Conservation (phyloP, 768 basidiomycete genomes). For the Boletus fagicola region DNA sequence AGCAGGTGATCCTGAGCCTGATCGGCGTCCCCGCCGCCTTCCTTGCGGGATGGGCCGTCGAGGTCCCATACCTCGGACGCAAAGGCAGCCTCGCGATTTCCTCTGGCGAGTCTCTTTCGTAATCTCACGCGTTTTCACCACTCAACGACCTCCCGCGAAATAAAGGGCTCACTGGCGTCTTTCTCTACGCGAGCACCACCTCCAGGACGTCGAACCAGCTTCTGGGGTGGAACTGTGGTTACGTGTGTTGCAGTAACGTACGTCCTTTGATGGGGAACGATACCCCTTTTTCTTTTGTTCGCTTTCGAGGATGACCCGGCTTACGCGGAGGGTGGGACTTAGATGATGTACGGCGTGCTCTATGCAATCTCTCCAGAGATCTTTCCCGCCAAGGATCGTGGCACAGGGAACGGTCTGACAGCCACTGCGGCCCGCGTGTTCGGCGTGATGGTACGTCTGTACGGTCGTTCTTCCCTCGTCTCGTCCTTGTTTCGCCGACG, state of each 20-base stretch:
- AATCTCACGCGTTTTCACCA: constrained; percentile 28
- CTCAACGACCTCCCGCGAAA: constrained; percentile 47
- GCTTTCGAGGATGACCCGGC: not conserved
- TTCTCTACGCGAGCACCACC: constrained; percentile 76
- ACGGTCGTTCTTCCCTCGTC: not conserved
- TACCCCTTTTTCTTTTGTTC: not conserved
- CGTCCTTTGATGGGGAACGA: constrained; percentile 13
- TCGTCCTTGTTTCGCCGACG: not conserved
- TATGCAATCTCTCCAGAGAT: constrained; percentile 70
- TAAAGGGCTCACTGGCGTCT: constrained; percentile 67
- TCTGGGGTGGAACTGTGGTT: constrained; percentile 80
- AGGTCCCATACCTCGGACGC: constrained; percentile 60
- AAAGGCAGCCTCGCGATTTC: constrained; percentile 65
- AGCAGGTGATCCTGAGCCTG: constrained; percentile 70
- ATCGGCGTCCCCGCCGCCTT: constrained; percentile 72
- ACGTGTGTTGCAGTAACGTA: constrained; percentile 62
- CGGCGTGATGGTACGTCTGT: constrained; percentile 55
- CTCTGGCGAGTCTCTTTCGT: constrained; percentile 46
- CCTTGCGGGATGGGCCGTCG: constrained; percentile 69
- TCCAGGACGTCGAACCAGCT: constrained; percentile 63
- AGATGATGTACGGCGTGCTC: constrained; percentile 76
- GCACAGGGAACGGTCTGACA: constrained; percentile 67
- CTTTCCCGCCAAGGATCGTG: constrained; percentile 70
- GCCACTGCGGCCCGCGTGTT: constrained; percentile 62
- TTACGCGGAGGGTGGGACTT: not conserved